Conservation (phyloP, 495 filamentous ascomycete species). For the Annulohypoxylon maeteangense region DNA sequence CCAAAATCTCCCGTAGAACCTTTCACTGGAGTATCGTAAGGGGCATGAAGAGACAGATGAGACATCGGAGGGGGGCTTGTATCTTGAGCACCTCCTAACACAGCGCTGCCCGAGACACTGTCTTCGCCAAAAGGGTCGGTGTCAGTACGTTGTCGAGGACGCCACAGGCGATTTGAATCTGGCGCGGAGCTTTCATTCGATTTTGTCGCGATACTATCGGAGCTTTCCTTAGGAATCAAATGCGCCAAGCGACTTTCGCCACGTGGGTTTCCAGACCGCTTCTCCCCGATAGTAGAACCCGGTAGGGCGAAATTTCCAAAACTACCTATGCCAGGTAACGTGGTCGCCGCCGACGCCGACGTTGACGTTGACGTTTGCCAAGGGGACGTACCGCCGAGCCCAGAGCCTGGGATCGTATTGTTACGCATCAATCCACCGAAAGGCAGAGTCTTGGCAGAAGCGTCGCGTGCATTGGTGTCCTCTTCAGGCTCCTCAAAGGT, state of each 20-base stretch:
- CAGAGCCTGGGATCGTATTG: conserved; percentile 61
- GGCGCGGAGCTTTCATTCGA: conserved; percentile 46
- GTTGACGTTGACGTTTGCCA: conserved; percentile 68
- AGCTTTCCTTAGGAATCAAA: conserved; percentile 79
- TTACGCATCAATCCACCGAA: conserved; percentile 75
- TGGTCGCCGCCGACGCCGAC: conserved; percentile 55
- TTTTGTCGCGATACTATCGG: conserved; percentile 68
- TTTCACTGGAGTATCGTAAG: conserved; percentile 68
- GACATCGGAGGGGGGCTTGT: conserved; percentile 65
- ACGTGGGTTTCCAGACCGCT: conserved; percentile 74
- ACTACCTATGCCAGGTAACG: conserved; percentile 79
- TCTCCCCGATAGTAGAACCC: conserved; percentile 69
- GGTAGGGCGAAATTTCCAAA: conserved; percentile 84
- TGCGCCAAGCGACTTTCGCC: conserved; percentile 87
- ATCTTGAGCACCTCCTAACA: conserved; percentile 80
- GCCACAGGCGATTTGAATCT: conserved; percentile 57
- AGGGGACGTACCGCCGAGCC: conserved; percentile 69
- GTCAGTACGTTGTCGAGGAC: conserved; percentile 71
- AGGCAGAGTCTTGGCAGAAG: conserved; percentile 43
- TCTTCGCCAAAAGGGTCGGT: conserved; percentile 84
- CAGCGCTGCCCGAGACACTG: conserved; percentile 76
- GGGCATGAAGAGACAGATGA: conserved; percentile 51
- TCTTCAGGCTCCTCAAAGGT: conserved; percentile 62
- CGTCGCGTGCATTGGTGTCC: conserved; percentile 39
- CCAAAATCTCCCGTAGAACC: conserved; percentile 73